These are phyloP conservation scores for Coemansia reversa DNA, from an alignment of 192 early-diverging fungal species.

Conservation along the genomic window DNA sequence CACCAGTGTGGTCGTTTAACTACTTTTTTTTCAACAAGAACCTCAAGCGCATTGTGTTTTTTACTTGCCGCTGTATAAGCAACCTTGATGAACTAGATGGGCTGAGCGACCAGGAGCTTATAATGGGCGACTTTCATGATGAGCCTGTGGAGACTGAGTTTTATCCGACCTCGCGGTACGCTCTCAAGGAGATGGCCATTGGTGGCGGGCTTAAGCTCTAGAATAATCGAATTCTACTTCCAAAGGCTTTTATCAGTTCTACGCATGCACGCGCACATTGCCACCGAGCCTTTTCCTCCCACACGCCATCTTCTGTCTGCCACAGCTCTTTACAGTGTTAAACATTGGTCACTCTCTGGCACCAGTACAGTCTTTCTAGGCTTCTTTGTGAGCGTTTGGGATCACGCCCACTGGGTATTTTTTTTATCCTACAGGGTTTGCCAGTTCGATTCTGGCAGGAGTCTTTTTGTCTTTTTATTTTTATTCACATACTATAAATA, in stretches of 20 bases:
- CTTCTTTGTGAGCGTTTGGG: constrained; percentile 57
- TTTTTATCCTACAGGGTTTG: constrained; percentile 18
- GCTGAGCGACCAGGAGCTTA: constrained; percentile 46
- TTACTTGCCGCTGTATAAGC: constrained; percentile 88
- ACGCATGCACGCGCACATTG: too few relatives aligned
- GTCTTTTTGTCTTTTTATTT: constrained; percentile 21
- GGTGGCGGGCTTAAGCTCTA: constrained; percentile 37
- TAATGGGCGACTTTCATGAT: constrained; percentile 44
- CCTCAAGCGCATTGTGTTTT: constrained; percentile 89
- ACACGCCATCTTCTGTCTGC: neutral
- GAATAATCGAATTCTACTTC: neutral
- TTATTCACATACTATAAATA: too few relatives aligned
- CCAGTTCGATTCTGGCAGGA: constrained; percentile 56
- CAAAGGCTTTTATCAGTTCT: too few relatives aligned
- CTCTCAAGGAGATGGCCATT: constrained; percentile 36
- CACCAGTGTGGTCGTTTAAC: constrained; percentile 91
- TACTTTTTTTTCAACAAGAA: constrained; percentile 96
- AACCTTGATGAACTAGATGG: constrained; percentile 55
- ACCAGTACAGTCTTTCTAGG: constrained; percentile 11
- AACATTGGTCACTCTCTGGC: neutral
- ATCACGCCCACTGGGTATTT: constrained; percentile 28
- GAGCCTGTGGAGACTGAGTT: constrained; percentile 38
- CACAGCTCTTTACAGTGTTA: neutral
- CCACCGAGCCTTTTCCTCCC: neutral
- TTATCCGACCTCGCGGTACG: constrained; percentile 36